phyloP scores from a whole-genome alignment of 176 grass and related monocot species.

The Lolium perenne region DNA sequence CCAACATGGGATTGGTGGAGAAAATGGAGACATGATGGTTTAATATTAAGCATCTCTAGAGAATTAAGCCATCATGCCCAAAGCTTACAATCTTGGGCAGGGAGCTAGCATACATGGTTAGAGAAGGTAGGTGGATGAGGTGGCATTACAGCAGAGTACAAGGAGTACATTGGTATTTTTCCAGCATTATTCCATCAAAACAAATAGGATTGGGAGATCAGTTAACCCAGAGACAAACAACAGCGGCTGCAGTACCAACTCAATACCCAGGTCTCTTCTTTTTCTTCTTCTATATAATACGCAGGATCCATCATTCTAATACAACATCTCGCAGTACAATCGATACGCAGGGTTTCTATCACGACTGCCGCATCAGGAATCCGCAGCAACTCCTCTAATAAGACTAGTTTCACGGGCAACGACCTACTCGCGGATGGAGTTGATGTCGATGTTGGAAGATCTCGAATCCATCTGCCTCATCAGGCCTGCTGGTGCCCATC shows the following conservation, averaged over 20 bases:
- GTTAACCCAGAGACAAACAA: not conserved
- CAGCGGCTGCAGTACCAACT: not conserved
- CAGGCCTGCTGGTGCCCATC: slow-evolving; percentile 39
- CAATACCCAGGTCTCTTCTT: slow-evolving; percentile 22
- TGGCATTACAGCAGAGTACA: too few species aligned
- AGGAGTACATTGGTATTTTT: too few species aligned
- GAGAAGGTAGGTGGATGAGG: too few species aligned
- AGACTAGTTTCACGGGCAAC: slow-evolving; percentile 8
- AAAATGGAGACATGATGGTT: too few species aligned
- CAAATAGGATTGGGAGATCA: too few species aligned
- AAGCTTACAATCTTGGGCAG: too few species aligned
- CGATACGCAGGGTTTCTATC: slow-evolving; percentile 29
- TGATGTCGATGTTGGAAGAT: slow-evolving; percentile 58
- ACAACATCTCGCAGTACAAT: slow-evolving; percentile 45
- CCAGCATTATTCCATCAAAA: too few species aligned
- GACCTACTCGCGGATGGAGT: slow-evolving; percentile 57
- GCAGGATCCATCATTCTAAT: slow-evolving; percentile 35
- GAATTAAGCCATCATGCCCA: too few species aligned
- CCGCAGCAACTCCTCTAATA: slow-evolving; percentile 2
- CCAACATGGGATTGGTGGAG: too few species aligned
- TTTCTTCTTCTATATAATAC: slow-evolving; percentile 21
- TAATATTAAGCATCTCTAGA: too few species aligned
- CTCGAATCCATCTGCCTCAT: slow-evolving; percentile 66
- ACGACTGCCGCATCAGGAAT: slow-evolving; percentile 16
- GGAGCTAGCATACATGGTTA: too few species aligned